Percentiles rank a stretch among this genome's conserved stretches.
phyloP scores from a whole-genome alignment of 768 basidiomycete genomes.

The Pleurotus citrinopileatus region DNA sequence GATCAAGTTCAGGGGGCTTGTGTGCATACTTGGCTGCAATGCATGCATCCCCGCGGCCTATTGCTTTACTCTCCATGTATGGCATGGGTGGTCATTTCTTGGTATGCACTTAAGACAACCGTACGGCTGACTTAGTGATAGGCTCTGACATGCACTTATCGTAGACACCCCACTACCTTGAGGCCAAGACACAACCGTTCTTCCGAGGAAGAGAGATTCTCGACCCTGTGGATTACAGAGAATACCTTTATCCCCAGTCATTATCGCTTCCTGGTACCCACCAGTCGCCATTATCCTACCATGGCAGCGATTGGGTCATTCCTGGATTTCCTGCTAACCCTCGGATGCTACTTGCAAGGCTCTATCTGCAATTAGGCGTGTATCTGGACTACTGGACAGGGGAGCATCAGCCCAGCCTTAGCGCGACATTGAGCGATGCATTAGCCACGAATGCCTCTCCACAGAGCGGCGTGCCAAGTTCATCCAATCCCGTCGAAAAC shows the following conservation, averaged over 20 bases:
- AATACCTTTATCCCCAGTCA: constrained; percentile 45
- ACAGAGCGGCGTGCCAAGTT: constrained; percentile 6
- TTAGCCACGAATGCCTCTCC: constrained; percentile 11
- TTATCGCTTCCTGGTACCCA: constrained; percentile 21
- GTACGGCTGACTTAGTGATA: not conserved
- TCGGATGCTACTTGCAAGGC: constrained; percentile 53
- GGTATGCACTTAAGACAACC: constrained; percentile 23
- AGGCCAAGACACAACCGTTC: constrained; percentile 47
- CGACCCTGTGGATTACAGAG: constrained; percentile 41
- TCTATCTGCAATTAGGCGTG: constrained; percentile 58
- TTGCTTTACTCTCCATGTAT: constrained; percentile 55
- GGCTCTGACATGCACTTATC: too few relatives aligned
- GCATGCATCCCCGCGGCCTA: constrained; percentile 48
- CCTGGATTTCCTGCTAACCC: constrained; percentile 63
- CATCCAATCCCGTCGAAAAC: not conserved
- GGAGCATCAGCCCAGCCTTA: constrained; percentile 44
- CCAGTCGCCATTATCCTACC: constrained; percentile 46
- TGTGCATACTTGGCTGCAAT: constrained; percentile 61
- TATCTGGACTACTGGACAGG: constrained; percentile 60
- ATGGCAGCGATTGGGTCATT: constrained; percentile 38
- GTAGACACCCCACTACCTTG: constrained; percentile 51
- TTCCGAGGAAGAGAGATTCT: constrained; percentile 55
- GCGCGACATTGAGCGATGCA: constrained; percentile 32
- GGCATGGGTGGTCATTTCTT: constrained; percentile 63
- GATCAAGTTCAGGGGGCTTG: constrained; percentile 60